Percentiles rank a stretch among this genome's conserved stretches.
phyloP scores from a whole-genome alignment of 345 rosid species.

The Lepidium didymum region DNA sequence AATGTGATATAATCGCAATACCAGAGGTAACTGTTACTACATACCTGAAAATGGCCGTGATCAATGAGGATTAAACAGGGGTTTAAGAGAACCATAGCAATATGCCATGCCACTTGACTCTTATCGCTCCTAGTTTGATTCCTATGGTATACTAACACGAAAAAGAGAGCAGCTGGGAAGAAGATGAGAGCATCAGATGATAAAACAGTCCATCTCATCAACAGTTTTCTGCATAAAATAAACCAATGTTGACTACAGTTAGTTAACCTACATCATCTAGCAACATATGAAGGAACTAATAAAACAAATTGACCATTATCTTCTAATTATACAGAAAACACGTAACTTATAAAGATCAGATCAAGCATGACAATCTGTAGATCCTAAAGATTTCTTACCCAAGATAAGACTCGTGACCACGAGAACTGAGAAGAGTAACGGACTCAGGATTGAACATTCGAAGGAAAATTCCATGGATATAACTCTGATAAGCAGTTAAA shows the following conservation, averaged over 20 bases:
- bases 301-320: not conserved
- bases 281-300: not conserved
- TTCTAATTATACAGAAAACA: too few relatives aligned
- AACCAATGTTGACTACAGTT: not conserved
- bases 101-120: conserved; percentile 65
- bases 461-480: conserved; percentile 65
- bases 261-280: not conserved
- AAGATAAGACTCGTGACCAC: conserved; percentile 66
- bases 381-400: conserved; percentile 41
- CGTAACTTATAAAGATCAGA: not conserved
- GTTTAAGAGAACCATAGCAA: conserved; percentile 57
- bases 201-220: conserved; percentile 92
- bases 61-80: conserved; percentile 85
- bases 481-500: conserved; percentile 92
- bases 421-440: conserved; percentile 56
- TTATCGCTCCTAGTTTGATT: conserved; percentile 7
- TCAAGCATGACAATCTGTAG: not conserved
- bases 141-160: conserved; percentile 43
- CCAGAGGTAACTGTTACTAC: not conserved
- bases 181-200: conserved; percentile 71
- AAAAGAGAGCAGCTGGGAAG: conserved; percentile 73
- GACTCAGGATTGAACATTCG: conserved; percentile 59
- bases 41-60: conserved; percentile 98
- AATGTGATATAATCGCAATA: not conserved
- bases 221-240: conserved; percentile 54